Evolutionary conservation across 768 basidiomycete species (phyloP), one percentile per base, ranked within the genome.

Genomic region (Tubosaeta sp.): DNA sequence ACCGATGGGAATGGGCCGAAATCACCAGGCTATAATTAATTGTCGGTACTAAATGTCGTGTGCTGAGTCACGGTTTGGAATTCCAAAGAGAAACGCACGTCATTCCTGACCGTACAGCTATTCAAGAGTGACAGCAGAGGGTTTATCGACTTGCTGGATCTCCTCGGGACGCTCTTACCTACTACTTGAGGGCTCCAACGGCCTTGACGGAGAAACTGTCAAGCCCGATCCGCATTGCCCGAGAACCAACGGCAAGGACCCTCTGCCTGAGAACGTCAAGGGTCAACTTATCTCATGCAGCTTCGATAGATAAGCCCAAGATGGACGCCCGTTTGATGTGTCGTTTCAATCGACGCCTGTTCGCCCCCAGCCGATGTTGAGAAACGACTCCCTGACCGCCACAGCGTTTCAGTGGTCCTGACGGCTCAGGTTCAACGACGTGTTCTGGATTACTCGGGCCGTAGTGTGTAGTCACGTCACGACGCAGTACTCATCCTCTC

Each of bases 401-500:
- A 40, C 21, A 3, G 25, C 16, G 40, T 41, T 21, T 41, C 24
- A 27, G 14, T 27, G n/a, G 38, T n/a, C n/a, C n/a, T n/a, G n/a
- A n/a, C n/a, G n/a, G n/a, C n/a, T n/a, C n/a, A n/a, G n/a, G n/a
- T n/a, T n/a, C n/a, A n/a, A n/a, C n/a, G n/a, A n/a, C n/a, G 8
- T 27, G 4, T 27, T 34, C 32, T 34, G 11, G 32, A 34, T 34
- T 34, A 16, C 16, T 16, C 12, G 16, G 13, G 13, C 25, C 25
- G 8, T 8, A 27, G n/a, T 27, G 25, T 27, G 25, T 27, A 27
- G 25, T 27, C 25, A 8, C 18, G 14, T 38, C 45, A 44, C 10
- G 11, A 19, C 27, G 41, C 18, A n/a, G 49, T 32, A 1, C 84
- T 83, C 65, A 94, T 66, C 24, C 77, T 83, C 31, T 86, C 90